Conservation (phyloP, 2,329 filamentous ascomycete species). For the Ophiostoma himal-ulmi region DNA sequence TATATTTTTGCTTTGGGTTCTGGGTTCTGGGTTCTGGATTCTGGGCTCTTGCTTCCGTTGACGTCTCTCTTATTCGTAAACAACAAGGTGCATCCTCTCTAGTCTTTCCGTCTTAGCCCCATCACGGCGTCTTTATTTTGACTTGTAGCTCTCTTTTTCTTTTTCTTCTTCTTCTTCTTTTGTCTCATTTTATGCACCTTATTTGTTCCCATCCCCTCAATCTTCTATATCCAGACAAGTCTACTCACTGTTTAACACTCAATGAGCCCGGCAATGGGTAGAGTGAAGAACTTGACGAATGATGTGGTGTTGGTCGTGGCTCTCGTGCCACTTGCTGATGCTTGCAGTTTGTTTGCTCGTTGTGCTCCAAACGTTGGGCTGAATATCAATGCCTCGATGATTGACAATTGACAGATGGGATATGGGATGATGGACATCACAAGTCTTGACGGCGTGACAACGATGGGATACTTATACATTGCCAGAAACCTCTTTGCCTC, state of each 20-base stretch:
- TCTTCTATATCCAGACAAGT: not conserved
- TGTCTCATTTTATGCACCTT: too few species aligned
- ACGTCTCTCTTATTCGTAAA: not conserved
- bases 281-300: not conserved
- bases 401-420: not conserved
- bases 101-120: not conserved
- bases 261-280: not conserved
- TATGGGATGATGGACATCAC: not conserved
- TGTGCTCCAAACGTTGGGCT: not conserved
- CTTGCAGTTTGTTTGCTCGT: not conserved
- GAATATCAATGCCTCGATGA: not conserved
- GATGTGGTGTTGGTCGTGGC: not conserved
- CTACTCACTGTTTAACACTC: not conserved
- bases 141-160: not conserved
- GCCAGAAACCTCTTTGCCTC: slow-evolving; percentile 6
- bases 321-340: not conserved
- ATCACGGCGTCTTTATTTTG: not conserved
- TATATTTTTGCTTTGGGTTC: not conserved
- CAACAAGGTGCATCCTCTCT: not conserved
- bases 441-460: not conserved
- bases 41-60: not conserved
- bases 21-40: not conserved
- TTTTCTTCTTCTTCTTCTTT: not conserved
- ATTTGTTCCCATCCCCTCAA: too few species aligned
- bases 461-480: slow-evolving; percentile 12